These are phyloP conservation scores for Solanum hybrid DNA, from an alignment of 305 asterid genomes.

Conservation along the genomic window DNA sequence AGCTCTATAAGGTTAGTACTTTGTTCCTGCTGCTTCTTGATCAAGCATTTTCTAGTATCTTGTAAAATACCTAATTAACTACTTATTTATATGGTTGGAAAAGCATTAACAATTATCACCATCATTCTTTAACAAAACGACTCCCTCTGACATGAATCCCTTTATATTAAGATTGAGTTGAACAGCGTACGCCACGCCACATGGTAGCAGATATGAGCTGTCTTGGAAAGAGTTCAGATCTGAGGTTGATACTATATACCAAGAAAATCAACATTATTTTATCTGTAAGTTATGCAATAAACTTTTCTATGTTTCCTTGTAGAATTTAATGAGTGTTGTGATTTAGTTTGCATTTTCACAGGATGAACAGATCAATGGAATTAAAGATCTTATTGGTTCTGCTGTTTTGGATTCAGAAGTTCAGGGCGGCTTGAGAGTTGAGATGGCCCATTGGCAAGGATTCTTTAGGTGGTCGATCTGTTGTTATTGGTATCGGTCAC, in stretches of 20 bases:
- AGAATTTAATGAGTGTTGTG: not conserved
- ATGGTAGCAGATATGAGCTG: slow-evolving; percentile 43
- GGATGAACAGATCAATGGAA: slow-evolving; percentile 30
- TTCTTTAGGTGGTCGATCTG: slow-evolving; percentile 30
- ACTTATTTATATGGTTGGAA: not conserved
- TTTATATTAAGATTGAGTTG: slow-evolving; percentile 21
- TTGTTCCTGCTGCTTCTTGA: not conserved
- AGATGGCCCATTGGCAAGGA: slow-evolving; percentile 36
- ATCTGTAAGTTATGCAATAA: slow-evolving; percentile 23
- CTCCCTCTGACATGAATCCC: not conserved
- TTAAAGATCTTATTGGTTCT: not conserved
- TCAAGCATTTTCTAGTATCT: not conserved
- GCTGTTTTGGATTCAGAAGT: slow-evolving; percentile 32
- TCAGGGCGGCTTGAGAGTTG: slow-evolving; percentile 32
- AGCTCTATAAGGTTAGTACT: slow-evolving; percentile 32
- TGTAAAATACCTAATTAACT: not conserved
- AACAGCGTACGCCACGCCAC: slow-evolving; percentile 39
- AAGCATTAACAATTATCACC: not conserved
- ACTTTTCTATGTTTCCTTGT: not conserved
- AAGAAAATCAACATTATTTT: slow-evolving; percentile 20
- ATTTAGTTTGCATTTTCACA: slow-evolving; percentile 3
- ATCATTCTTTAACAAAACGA: not conserved
- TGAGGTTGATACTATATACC: slow-evolving; percentile 37
- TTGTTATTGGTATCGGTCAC: slow-evolving; percentile 23
- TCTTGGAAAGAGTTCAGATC: slow-evolving; percentile 28